phyloP scores from a whole-genome alignment of 2,329 filamentous ascomycete genomes.

The Aureobasidium sp. region DNA sequence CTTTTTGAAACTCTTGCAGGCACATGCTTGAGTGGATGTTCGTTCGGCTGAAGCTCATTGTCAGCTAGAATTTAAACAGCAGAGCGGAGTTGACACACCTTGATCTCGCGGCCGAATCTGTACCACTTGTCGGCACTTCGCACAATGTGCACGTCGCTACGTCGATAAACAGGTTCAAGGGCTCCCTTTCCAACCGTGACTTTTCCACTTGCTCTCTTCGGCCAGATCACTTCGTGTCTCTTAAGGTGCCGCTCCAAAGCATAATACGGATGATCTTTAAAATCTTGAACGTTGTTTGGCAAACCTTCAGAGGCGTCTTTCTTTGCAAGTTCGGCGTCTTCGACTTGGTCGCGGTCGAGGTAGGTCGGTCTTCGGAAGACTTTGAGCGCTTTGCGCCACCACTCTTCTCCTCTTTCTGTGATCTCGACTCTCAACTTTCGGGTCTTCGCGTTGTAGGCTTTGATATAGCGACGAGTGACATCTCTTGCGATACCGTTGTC shows the following conservation, averaged over 20 bases:
- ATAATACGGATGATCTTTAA: slow-evolving; percentile 38
- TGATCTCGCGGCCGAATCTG: slow-evolving; percentile 73
- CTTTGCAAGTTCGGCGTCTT: slow-evolving; percentile 67
- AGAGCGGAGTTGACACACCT: slow-evolving; percentile 32
- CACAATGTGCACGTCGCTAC: slow-evolving; percentile 71
- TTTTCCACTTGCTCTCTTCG: slow-evolving; percentile 67
- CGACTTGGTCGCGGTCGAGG: slow-evolving; percentile 70
- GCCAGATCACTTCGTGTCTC: slow-evolving; percentile 73
- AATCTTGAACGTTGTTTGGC: slow-evolving; percentile 34
- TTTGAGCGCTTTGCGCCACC: slow-evolving; percentile 48
- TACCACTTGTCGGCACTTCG: slow-evolving; percentile 87
- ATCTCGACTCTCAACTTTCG: slow-evolving; percentile 71
- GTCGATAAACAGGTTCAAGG: slow-evolving; percentile 74
- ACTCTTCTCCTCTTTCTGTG: slow-evolving; percentile 48
- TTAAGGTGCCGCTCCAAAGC: slow-evolving; percentile 80
- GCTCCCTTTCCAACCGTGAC: slow-evolving; percentile 55
- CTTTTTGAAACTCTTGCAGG: slow-evolving; percentile 26
- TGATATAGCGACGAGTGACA: slow-evolving; percentile 80
- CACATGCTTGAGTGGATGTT: slow-evolving; percentile 73
- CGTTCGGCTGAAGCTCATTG: slow-evolving; percentile 37
- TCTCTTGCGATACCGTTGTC: slow-evolving; percentile 71
- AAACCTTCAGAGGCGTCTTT: slow-evolving; percentile 64
- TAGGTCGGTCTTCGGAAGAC: slow-evolving; percentile 30
- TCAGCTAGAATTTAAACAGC: not conserved
- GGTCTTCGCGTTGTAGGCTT: slow-evolving; percentile 86